phyloP scores from a whole-genome alignment of 208 protist species.

The Naegleria lovaniensis region DNA sequence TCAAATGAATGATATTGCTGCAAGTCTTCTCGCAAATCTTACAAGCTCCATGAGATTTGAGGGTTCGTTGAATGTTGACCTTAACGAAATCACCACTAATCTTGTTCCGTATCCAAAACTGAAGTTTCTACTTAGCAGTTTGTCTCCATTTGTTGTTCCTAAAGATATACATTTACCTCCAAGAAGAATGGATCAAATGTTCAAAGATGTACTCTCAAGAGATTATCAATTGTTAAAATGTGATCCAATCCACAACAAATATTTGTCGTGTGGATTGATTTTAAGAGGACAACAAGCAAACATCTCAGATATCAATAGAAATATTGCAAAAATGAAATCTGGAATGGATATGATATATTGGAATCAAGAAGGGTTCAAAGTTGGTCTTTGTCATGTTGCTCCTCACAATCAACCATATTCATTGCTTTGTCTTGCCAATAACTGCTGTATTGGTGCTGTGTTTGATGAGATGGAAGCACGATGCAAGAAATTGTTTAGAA shows the following conservation, averaged over 20 bases:
- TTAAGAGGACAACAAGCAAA: conserved; percentile 87
- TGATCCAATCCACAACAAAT: conserved; percentile 90
- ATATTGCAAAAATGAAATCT: conserved; percentile 66
- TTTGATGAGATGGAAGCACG: conserved; percentile 62
- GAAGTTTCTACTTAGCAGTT: conserved; percentile 87
- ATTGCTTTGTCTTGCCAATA: conserved; percentile 84
- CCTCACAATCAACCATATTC: conserved; percentile 77
- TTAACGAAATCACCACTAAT: conserved; percentile 94
- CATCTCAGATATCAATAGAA: conserved; percentile 80
- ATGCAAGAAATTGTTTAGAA: conserved; percentile 79
- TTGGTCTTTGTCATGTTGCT: conserved; percentile 77
- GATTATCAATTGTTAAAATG: conserved; percentile 84
- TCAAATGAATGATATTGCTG: conserved; percentile 90
- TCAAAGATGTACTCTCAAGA: conserved; percentile 75
- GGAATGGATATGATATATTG: conserved; percentile 77
- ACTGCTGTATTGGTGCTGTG: conserved; percentile 69
- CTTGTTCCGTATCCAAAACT: conserved; percentile 93
- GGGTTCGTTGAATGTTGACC: conserved; percentile 88
- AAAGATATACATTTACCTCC: conserved; percentile 74
- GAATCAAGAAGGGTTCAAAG: conserved; percentile 94
- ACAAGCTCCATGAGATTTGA: conserved; percentile 91
- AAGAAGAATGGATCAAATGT: conserved; percentile 75
- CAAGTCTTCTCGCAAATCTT: conserved; percentile 84
- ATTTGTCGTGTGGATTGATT: conserved; percentile 93
- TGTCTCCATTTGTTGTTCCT: conserved; percentile 80